Evolutionary conservation across 768 basidiomycete species (phyloP), one percentile per base, ranked within the genome.

Genomic region (Boletus rufocinnamomeus): DNA sequence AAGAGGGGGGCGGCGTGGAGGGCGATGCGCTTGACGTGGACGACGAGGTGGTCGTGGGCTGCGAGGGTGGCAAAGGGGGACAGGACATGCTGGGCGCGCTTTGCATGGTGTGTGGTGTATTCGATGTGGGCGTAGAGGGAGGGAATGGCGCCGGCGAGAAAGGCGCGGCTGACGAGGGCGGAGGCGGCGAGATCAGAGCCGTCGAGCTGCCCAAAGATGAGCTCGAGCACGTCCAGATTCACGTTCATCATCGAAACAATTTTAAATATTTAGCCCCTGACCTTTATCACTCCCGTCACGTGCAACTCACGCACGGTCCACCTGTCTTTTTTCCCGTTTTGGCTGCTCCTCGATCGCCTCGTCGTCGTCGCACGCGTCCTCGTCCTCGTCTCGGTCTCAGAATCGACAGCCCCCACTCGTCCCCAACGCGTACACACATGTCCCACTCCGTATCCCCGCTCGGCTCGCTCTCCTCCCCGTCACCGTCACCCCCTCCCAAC

Each of bases 141-240:
- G 0, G 89, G 88, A 3, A 86, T 79, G 1, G 82, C 86, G 1
- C 80, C 88, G 0, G 82, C 81, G 27, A 85, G 75, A 60, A 91
- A 91, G 0, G 86, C 82, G 44, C 77, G 79, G 66, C 82, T 87
- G 65, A 89, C 88, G 43, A 84, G 82, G 1, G 86, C 82, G 21
- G 84, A 76, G 4, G 83, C 79, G 17, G 83, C 77, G 34, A 91
- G 79, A 63, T 89, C 86, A 1, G 72, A 56, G 19, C 78, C 76
- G 43, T 77, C 68, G 6, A 91, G 74, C 63, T 80, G 75, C 0
- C 74, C 70, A 61, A 87, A 87, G 19, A 91, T 82, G n/a, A 84
- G 75, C 66, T 87, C 85, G 43, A 90, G 79, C 38, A 91, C 86
- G 72, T 92, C 89, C 21, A 84, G 78, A 60, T 90, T 85, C 48